A percentile compares a stretch with the other conserved stretches of the same genome.
Evolutionary conservation across 805 yeast species (phyloP).

Genomic region (Barnettozyma pratensis): DNA sequence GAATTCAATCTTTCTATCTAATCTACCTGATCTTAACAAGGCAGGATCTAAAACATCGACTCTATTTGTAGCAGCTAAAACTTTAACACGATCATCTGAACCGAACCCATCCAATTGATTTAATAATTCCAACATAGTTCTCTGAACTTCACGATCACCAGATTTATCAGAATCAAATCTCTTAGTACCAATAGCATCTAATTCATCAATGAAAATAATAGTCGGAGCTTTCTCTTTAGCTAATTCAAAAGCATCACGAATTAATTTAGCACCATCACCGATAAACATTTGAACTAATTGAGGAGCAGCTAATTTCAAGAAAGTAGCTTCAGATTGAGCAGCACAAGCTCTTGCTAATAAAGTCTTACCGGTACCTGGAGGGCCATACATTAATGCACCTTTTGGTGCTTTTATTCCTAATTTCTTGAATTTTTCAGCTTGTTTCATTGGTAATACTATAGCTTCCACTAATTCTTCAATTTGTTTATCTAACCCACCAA

Average conservation of each 20-base stretch:
- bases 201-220: slow-evolving; percentile 94
- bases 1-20: slow-evolving; percentile 96
- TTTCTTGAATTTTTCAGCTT: slow-evolving; percentile 90
- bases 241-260: slow-evolving; percentile 93
- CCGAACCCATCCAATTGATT: slow-evolving; percentile 98
- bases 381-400: slow-evolving; percentile 98
- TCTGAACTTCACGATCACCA: slow-evolving; percentile 97
- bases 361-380: slow-evolving; percentile 99
- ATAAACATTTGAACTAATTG: slow-evolving; percentile 97
- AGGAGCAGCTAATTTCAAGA: slow-evolving; percentile 93
- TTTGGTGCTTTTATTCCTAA: slow-evolving; percentile 97
- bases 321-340: slow-evolving; percentile 96
- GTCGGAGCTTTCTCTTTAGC: slow-evolving; percentile 99
- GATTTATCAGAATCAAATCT: slow-evolving; percentile 96
- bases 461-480: slow-evolving; percentile 98
- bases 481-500: slow-evolving; percentile 97
- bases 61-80: slow-evolving; percentile 96
- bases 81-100: slow-evolving; percentile 95
- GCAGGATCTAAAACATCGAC: slow-evolving; percentile 99
- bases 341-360: slow-evolving; percentile 98
- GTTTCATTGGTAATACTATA: slow-evolving; percentile 96
- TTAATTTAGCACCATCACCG: slow-evolving; percentile 98
- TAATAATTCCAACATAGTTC: slow-evolving; percentile 97
- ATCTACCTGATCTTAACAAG: slow-evolving; percentile 90
- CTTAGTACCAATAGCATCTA: slow-evolving; percentile 98